phyloP scores from a whole-genome alignment of 2,329 filamentous ascomycete genomes.

The Thermochaetoides dissita region DNA sequence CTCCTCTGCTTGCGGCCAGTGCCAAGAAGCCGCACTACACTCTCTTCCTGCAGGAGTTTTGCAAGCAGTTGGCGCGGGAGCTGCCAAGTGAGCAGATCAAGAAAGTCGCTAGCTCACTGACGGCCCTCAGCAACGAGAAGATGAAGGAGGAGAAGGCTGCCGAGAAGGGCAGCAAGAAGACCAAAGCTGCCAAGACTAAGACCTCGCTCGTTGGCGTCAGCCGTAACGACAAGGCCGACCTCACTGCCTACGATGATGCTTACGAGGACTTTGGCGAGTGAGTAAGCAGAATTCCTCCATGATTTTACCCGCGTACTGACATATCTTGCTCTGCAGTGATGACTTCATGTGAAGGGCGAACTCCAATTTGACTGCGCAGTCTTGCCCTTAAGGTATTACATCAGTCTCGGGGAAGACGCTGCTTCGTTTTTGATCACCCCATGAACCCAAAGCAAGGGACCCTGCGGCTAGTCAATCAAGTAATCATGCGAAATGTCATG shows the following conservation, averaged over 20 bases:
- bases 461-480: no score
- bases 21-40: constrained; percentile 81
- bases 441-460: no score
- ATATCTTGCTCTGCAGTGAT: constrained; percentile 33
- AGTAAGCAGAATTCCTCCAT: constrained; percentile 2
- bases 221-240: constrained; percentile 49
- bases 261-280: constrained; percentile 64
- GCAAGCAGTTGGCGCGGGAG: constrained; percentile 75
- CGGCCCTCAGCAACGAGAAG: constrained; percentile 91
- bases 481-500: no score
- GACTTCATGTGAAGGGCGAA: constrained; percentile 53
- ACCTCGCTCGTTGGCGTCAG: constrained; percentile 54
- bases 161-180: constrained; percentile 92
- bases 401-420: no score
- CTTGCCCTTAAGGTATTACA: no score
- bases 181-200: constrained; percentile 93
- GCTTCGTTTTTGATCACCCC: no score
- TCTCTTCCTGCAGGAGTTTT: constrained; percentile 81
- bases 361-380: no score
- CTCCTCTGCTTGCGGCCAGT: constrained; percentile 61
- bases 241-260: constrained; percentile 54
- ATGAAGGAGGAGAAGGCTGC: constrained; percentile 95
- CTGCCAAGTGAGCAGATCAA: constrained; percentile 89
- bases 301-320: background rate
- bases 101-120: constrained; percentile 78